These are phyloP conservation scores for Royoungia palumana DNA, from an alignment of 768 basidiomycete genomes.

Conservation along the genomic window DNA sequence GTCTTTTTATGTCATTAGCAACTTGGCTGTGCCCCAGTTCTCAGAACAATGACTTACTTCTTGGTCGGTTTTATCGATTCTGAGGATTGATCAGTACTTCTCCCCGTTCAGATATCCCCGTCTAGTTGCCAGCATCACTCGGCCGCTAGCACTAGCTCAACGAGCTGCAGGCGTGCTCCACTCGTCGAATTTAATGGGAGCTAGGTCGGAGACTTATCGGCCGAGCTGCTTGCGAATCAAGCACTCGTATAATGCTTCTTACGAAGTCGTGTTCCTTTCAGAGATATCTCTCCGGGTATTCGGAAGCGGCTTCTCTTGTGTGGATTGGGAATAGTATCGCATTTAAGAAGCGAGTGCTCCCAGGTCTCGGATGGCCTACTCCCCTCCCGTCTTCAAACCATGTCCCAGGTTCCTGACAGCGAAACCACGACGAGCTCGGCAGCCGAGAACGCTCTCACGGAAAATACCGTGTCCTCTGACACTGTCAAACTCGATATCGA, in stretches of 20 bases:
- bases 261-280: not conserved
- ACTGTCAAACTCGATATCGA: conserved; percentile 33
- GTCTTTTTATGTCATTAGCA: not conserved
- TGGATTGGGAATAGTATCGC: not conserved
- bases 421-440: not conserved
- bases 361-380: not conserved
- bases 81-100: not conserved
- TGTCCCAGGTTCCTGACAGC: conserved; percentile 5
- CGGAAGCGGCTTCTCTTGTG: not conserved
- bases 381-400: not conserved
- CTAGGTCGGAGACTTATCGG: conserved; percentile 6
- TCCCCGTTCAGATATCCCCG: not conserved
- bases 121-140: not conserved
- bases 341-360: conserved; percentile 4
- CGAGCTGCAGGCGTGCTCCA: not conserved
- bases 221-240: not conserved
- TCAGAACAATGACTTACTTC: not conserved
- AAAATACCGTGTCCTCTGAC: not conserved
- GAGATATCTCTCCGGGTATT: not conserved
- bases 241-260: not conserved
- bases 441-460: not conserved
- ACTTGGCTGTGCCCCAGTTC: not conserved
- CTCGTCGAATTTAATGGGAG: not conserved
- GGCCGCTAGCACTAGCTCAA: not conserved
- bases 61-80: not conserved